Evolutionary conservation across 805 yeast species (phyloP), one percentile per base, ranked within the genome.

Genomic region (Priceomyces carsonii): DNA sequence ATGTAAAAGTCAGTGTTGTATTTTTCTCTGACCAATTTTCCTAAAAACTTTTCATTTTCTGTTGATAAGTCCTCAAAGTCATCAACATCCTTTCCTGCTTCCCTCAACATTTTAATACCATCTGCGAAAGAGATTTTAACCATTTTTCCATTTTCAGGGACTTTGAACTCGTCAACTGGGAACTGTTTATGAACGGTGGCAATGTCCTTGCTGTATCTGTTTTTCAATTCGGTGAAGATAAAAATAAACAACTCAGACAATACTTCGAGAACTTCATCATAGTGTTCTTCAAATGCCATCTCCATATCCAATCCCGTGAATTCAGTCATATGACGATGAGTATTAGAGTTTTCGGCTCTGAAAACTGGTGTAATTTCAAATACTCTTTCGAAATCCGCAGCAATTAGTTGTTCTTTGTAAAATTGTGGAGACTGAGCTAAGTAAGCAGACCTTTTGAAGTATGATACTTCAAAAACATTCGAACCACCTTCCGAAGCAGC

Each of bases 261-360:
- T 28, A 72, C 62, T 33, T 74, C 78, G 50, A 77, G 64, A 29
- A 82, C 95, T 71, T 93, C 99, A 58, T 93, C 95, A 64, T 93
- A 93, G 69, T 93, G 97, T 70, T 90, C 96, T 71, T 93, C 98
- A 58, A 93, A 85, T 8, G 96, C 86, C 95, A 93, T 89, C 69
- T 93, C 99, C 69, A 93, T 69, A 74, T 93, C 99, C 53, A 95
- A 80, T 40, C 99, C 99, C 43, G 85, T 85, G 63, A 93, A 93
- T 69, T 93, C 99, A 38, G 99, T 93, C 95, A 93, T 83, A 68
- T 93, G 99, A 71, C 99, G 90, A 66, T 93, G 98, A 14, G 99
- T 91, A 73, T 93, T 90, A 43, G 98, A 91, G 75, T 93, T 91
- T 67, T 93, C 99, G 39, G 99, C 99, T 69, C 99, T 81, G 79